Conservation (phyloP, 129 eudicot species). For the Tanacetum coccineum region DNA sequence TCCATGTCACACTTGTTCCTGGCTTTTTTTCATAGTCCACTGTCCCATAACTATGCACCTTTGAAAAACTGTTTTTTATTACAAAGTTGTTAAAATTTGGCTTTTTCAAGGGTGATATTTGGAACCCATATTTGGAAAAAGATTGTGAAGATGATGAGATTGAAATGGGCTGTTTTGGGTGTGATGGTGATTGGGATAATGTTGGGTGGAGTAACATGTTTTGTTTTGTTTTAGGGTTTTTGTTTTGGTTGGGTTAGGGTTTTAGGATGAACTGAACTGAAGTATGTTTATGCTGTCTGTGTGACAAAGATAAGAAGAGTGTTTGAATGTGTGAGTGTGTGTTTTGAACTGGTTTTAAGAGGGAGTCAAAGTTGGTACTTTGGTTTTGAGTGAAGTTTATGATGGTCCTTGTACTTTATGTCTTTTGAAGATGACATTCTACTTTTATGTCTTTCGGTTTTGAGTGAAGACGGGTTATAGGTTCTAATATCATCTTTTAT, state of each 20-base stretch:
- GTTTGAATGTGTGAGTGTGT: slow-evolving; percentile 9
- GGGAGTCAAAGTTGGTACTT: not conserved
- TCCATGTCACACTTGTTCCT: slow-evolving; percentile 47
- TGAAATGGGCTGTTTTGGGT: slow-evolving; percentile 24
- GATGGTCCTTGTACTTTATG: not conserved
- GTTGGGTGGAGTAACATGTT: slow-evolving; percentile 44
- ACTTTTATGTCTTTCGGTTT: too few species aligned
- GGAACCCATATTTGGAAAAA: slow-evolving; percentile 48
- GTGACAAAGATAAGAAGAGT: slow-evolving; percentile 31
- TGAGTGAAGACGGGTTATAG: too few species aligned
- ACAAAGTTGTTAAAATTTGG: slow-evolving; percentile 26
- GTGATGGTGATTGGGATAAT: slow-evolving; percentile 34
- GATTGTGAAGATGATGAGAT: slow-evolving; percentile 22
- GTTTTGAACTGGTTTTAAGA: not conserved
- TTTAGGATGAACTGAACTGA: slow-evolving; percentile 15
- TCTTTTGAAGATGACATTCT: not conserved
- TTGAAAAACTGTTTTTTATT: slow-evolving; percentile 27
- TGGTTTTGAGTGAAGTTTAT: not conserved
- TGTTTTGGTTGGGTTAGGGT: slow-evolving; percentile 28
- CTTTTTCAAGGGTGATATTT: slow-evolving; percentile 12
- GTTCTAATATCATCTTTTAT: too few species aligned
- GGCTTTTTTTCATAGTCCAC: slow-evolving; percentile 58
- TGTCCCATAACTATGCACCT: slow-evolving; percentile 58
- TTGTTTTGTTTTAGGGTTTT: not conserved
- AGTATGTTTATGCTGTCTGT: not conserved